Evolutionary conservation across 164 flowering plant species (phyloP), one percentile per base, ranked within the genome.

Genomic region (grape (Vitis vinifera)): DNA sequence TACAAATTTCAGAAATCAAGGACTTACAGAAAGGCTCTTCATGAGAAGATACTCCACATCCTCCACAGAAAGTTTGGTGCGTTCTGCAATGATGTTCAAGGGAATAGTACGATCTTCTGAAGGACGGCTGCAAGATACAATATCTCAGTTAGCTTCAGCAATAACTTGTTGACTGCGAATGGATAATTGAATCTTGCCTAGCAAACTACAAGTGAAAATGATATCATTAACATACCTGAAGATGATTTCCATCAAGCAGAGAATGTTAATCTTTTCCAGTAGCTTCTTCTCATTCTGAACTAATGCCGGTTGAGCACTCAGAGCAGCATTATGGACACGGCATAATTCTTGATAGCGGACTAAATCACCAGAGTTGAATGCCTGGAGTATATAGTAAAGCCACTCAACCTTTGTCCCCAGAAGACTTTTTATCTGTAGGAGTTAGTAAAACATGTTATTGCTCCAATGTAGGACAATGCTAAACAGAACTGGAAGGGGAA

Each of bases 181-280:
- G 15, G 14, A 51, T 71, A 30, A 56, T 53, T 27, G 9, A 23
- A 50, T 51, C 17, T 8, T 9, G 16, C 16, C 3, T 30, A 52
- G 29, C n/a, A 14, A 17, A 55, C 23, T 57, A 50, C 13, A 11
- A 57, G 6, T 51, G 17, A 53, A 30, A 51, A 47, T 53, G 37
- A 8, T 10, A 19, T 23, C 8, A n/a, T 47, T 53, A 55, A 16
- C 58, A 71, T 23, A 89, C 99, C 97, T 93, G 82, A 91, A 95
- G 67, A 95, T 95, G 51, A 93, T 95, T 75, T 95, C 99, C 97
- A 93, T 93, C 79, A 95, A 77, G 83, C 98, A 95, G 50, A 93
- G 97, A 75, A 95, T 90, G 80, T 89, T 89, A 23, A 95, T 90
- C 78, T 93, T 95, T 63, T 95, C 98, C 63, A 90, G 68, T 23